Conservation (phyloP, 2,329 filamentous ascomycete genomes). For the Arthrocladium fulminans region DNA sequence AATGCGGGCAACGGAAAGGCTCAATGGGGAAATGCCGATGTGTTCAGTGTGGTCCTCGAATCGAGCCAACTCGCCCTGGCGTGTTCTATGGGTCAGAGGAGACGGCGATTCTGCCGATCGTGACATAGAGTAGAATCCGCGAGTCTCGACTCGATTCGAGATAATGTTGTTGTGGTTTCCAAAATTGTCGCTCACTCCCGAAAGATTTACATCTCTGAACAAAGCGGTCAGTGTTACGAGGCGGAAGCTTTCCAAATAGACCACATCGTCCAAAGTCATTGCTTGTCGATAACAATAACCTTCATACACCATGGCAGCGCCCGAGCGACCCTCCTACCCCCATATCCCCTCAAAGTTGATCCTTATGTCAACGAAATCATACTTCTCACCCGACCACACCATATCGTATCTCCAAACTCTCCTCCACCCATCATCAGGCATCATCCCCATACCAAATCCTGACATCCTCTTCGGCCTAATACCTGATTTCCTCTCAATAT, state of each 20-base stretch:
- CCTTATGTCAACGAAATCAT: constrained; percentile 70
- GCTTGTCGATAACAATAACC: too few relatives aligned
- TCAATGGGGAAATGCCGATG: constrained; percentile 7
- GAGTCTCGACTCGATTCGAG: neutral
- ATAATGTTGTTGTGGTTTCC: neutral
- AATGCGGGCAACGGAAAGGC: constrained; percentile 3
- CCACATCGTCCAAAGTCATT: too few relatives aligned
- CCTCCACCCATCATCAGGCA: constrained; percentile 39
- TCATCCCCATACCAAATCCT: constrained; percentile 34
- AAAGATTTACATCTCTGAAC: too few relatives aligned
- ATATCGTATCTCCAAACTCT: constrained; percentile 46
- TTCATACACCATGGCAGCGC: constrained; percentile 4
- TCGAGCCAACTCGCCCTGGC: neutral
- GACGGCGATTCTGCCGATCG: neutral
- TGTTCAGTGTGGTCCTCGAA: neutral
- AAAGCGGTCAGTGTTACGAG: too few relatives aligned
- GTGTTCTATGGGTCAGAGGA: neutral
- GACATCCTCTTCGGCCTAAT: constrained; percentile 65
- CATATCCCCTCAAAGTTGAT: constrained; percentile 52
- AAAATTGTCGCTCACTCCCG: neutral
- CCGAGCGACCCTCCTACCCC: constrained; percentile 20
- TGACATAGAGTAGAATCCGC: neutral
- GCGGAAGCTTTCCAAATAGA: neutral
- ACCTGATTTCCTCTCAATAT: constrained; percentile 65
- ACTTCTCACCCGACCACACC: constrained; percentile 62